Conservation (phyloP, 495 filamentous ascomycete genomes). For the Halenospora varia region DNA sequence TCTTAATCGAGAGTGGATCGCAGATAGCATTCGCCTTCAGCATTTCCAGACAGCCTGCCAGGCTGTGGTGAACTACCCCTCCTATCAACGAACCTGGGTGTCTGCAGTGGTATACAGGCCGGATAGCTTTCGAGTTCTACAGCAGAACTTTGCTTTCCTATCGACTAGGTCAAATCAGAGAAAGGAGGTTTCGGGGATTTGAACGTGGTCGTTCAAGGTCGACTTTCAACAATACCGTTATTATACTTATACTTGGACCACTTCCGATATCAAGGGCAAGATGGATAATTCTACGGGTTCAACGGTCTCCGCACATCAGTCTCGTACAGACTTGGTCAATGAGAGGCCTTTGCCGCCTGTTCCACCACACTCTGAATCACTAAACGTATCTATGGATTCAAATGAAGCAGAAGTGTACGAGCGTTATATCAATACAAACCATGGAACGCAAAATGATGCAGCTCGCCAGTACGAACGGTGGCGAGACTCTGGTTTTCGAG, state of each 20-base stretch:
- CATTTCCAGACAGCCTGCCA: too few relatives aligned
- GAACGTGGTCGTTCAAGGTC: background rate
- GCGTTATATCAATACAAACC: background rate
- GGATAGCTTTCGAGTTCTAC: too few relatives aligned
- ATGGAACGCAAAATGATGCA: background rate
- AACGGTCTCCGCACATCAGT: background rate
- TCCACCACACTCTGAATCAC: background rate
- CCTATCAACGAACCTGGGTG: too few relatives aligned
- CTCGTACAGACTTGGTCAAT: background rate
- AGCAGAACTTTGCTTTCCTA: too few relatives aligned
- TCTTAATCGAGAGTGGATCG: too few relatives aligned
- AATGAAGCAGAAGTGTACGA: background rate
- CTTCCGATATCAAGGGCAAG: background rate
- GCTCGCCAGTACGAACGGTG: background rate
- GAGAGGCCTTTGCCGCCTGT: constrained; percentile 1
- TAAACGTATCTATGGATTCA: background rate
- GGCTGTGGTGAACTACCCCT: too few relatives aligned
- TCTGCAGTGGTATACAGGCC: too few relatives aligned
- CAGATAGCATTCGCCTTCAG: too few relatives aligned
- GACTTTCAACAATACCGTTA: background rate
- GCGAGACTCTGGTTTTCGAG: background rate
- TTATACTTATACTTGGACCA: background rate
- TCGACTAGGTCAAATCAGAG: too few relatives aligned
- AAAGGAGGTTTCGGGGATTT: too few relatives aligned
- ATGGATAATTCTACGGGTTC: background rate